These are phyloP conservation scores for Aspergillus wentii DNA, from an alignment of 495 filamentous ascomycete genomes.

Conservation along the genomic window DNA sequence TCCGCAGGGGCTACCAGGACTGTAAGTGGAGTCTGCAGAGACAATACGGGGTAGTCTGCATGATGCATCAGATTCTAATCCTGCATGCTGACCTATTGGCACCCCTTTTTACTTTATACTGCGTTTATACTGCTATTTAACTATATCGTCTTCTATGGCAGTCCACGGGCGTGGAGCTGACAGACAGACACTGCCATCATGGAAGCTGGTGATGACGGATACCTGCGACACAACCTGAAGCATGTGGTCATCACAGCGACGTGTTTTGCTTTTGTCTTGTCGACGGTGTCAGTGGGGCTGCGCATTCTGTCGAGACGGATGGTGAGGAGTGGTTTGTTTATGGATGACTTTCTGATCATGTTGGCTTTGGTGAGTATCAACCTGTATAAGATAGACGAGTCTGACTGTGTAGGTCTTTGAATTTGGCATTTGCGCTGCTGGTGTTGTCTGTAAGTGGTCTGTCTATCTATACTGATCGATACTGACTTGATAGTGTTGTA, in stretches of 20 bases:
- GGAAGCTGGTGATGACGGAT: too few relatives aligned
- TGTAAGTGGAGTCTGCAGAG: too few relatives aligned
- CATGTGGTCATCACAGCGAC: slow-evolving; percentile 7
- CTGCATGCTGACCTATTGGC: too few relatives aligned
- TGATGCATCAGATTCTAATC: too few relatives aligned
- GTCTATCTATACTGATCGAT: not conserved
- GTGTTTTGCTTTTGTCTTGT: slow-evolving; percentile 7
- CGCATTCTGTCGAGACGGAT: slow-evolving; percentile 8
- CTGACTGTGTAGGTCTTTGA: slow-evolving; percentile 3
- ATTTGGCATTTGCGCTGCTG: slow-evolving; percentile 8
- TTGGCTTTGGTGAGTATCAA: slow-evolving; percentile 4
- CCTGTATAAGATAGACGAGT: not conserved
- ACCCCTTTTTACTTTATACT: too few relatives aligned
- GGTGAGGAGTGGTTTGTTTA: slow-evolving; percentile 9
- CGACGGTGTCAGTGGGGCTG: slow-evolving; percentile 7
- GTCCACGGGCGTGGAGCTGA: too few relatives aligned
- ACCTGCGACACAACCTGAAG: not conserved
- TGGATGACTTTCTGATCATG: slow-evolving; percentile 14
- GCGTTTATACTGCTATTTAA: too few relatives aligned
- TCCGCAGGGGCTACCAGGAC: too few relatives aligned
- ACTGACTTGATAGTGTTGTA: slow-evolving; percentile 5
- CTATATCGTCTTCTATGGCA: too few relatives aligned
- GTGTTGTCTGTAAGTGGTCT: slow-evolving; percentile 9
- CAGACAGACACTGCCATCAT: too few relatives aligned
- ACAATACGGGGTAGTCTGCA: too few relatives aligned